Conservation (phyloP, 2,329 filamentous ascomycete species). For the Hysterium pulicare region DNA sequence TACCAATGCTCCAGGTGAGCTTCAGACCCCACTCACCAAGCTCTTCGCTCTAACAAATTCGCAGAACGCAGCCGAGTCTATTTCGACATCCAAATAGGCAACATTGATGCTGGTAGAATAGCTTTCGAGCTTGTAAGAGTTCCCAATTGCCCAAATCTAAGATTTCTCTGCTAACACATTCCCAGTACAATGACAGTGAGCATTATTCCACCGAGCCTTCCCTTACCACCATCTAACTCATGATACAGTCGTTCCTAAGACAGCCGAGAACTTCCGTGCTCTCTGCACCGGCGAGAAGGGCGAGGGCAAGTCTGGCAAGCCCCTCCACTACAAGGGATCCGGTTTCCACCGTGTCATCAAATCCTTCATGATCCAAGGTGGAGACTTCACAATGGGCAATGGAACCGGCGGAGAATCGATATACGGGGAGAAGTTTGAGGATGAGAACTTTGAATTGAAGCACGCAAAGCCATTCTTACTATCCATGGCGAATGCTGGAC, state of each 20-base stretch:
- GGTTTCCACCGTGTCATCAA: conserved; percentile 96
- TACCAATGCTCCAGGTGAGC: conserved; percentile 1
- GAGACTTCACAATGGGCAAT: conserved; percentile 93
- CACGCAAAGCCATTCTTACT: conserved; percentile 91
- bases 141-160: neutral
- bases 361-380: conserved; percentile 97
- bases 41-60: neutral
- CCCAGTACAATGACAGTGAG: conserved; percentile 43
- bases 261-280: conserved; percentile 91
- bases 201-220: conserved; percentile 1
- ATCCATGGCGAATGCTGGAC: conserved; percentile 97
- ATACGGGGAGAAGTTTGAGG: conserved; percentile 94
- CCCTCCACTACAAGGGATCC: conserved; percentile 88
- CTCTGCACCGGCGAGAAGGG: conserved; percentile 97
- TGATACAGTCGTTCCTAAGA: conserved; percentile 74
- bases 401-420: conserved; percentile 96
- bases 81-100: conserved; percentile 86
- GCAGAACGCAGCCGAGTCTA: conserved; percentile 74
- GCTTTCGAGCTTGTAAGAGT: conserved; percentile 74
- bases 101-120: conserved; percentile 70
- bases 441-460: conserved; percentile 91
- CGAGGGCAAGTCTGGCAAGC: conserved; percentile 73
- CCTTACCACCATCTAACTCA: conserved; percentile 8
- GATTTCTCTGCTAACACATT: conserved; percentile 11
- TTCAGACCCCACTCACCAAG: neutral